A percentile compares a stretch with the other conserved stretches of the same genome.
Conservation (phyloP, 2,329 filamentous ascomycete genomes). For the Alternaria brassicae region DNA sequence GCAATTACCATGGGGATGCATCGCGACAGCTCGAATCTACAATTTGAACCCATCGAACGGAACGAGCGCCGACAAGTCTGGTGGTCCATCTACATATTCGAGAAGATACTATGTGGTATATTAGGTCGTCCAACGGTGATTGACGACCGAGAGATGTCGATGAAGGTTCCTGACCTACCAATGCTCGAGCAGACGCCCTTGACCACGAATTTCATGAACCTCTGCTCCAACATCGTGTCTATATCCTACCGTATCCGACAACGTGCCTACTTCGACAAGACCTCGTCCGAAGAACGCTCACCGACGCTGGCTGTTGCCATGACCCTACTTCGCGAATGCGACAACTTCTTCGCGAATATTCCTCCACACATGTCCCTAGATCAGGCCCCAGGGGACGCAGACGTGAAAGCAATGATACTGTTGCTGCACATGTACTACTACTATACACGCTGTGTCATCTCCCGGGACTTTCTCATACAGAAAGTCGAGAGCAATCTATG, state of each 20-base stretch:
- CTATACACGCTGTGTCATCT: constrained; percentile 35
- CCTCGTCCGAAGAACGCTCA: constrained; percentile 26
- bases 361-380: constrained; percentile 22
- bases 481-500: constrained; percentile 32
- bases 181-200: constrained; percentile 28
- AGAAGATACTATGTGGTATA: constrained; percentile 35
- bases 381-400: constrained; percentile 11
- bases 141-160: constrained; percentile 34
- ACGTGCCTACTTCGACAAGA: constrained; percentile 33
- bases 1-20: constrained; percentile 56
- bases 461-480: constrained; percentile 33
- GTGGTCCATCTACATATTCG: constrained; percentile 38
- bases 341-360: constrained; percentile 23
- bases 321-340: constrained; percentile 30
- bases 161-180: constrained; percentile 27
- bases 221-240: constrained; percentile 18
- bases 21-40: constrained; percentile 49
- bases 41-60: constrained; percentile 46
- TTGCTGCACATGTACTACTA: constrained; percentile 34
- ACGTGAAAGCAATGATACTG: constrained; percentile 25
- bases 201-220: constrained; percentile 23
- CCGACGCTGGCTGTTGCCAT: constrained; percentile 29
- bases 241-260: constrained; percentile 33
- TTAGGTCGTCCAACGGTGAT: constrained; percentile 37
- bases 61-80: constrained; percentile 36